Percentiles rank a stretch among this genome's conserved stretches.
These are phyloP conservation scores for Gentiana straminea DNA, from an alignment of 257 asterid species.

Conservation along the genomic window DNA sequence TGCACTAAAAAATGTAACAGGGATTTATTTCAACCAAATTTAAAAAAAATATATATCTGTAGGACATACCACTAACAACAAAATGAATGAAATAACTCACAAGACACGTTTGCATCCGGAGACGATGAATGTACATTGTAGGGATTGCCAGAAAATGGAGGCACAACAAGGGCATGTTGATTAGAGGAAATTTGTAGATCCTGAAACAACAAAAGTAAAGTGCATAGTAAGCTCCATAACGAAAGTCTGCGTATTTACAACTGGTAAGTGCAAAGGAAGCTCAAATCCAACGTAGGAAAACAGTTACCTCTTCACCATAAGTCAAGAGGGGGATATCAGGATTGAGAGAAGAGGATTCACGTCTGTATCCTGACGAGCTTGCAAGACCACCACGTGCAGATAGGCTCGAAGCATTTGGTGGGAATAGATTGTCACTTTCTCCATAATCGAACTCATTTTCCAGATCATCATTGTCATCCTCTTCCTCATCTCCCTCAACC, in stretches of 20 bases:
- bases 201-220: conserved; percentile 21
- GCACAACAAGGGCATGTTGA: conserved; percentile 58
- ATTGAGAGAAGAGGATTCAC: conserved; percentile 28
- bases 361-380: conserved; percentile 26
- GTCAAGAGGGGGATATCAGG: conserved; percentile 60
- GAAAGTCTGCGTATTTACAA: not conserved
- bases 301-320: conserved; percentile 70
- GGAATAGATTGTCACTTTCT: conserved; percentile 23
- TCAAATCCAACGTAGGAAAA: not conserved
- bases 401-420: conserved; percentile 15
- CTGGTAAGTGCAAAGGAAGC: not conserved
- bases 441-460: conserved; percentile 68
- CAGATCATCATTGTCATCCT: conserved; percentile 72
- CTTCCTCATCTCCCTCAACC: conserved; percentile 97
- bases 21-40: conserved; percentile 1
- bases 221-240: not conserved
- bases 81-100: conserved; percentile 28
- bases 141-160: conserved; percentile 35
- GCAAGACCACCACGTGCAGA: conserved; percentile 24
- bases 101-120: conserved; percentile 29
- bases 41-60: not conserved
- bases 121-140: conserved; percentile 27
- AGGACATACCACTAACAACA: not conserved
- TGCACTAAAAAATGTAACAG: conserved; percentile 29
- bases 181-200: conserved; percentile 33